phyloP scores from a whole-genome alignment of 495 filamentous ascomycete genomes.

The Xylaria intraflava region DNA sequence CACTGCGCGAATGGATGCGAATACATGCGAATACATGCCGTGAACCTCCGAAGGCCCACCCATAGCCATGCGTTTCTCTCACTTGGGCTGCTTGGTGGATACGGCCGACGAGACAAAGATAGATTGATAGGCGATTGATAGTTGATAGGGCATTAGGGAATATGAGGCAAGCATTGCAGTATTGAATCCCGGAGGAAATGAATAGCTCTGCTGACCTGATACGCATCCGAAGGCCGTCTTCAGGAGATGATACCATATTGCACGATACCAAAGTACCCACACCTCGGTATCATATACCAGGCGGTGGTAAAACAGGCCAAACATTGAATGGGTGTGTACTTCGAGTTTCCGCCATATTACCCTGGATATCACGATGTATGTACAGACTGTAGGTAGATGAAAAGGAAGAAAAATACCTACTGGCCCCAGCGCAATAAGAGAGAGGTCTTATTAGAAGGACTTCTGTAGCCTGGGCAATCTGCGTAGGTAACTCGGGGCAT shows the following conservation, averaged over 20 bases:
- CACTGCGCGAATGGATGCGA: constrained; percentile 3
- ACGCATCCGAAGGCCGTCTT: background rate
- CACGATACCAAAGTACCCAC: background rate
- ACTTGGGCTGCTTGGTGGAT: constrained; percentile 10
- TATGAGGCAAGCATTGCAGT: background rate
- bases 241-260: constrained; percentile 7
- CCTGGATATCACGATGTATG: background rate
- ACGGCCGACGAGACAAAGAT: constrained; percentile 5
- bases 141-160: background rate
- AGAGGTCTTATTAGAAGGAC: too few species aligned
- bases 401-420: background rate
- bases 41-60: constrained; percentile 12
- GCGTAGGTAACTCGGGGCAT: too few species aligned
- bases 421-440: too few species aligned
- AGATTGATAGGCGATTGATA: background rate
- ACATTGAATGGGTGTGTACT: too few species aligned
- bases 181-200: background rate
- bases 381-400: background rate
- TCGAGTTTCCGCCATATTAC: too few species aligned
- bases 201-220: background rate
- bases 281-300: too few species aligned
- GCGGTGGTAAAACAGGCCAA: constrained; percentile 1
- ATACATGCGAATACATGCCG: constrained; percentile 8
- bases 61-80: constrained; percentile 1
- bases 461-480: too few species aligned